Evolutionary conservation across 2,329 filamentous ascomycete species (phyloP), one percentile per base, ranked within the genome.

Genomic region (Xylariaceae sp.): DNA sequence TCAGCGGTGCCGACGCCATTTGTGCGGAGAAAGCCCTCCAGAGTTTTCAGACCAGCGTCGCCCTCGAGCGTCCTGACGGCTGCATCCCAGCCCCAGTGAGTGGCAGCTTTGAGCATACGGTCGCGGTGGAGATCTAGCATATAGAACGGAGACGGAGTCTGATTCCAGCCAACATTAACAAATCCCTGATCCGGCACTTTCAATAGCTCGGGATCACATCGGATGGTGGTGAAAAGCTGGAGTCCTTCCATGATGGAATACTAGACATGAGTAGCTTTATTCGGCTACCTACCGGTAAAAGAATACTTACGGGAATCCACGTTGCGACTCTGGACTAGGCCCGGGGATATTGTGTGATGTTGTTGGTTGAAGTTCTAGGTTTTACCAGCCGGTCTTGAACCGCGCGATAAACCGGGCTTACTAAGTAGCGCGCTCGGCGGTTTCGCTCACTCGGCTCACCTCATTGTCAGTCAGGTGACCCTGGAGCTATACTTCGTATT

Each of bases 121-220:
- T 92, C 87, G 43, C 84, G 81, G 68, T 96, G 91, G 61, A 86
- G 85, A 54, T 84, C 77, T 15, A 94, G 79, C 78, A 95, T 89
- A 70, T 95, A 95, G 62, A 89, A 85, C 0, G 85, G 80, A 8
- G 83, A 88, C 6, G 73, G 65, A 22, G 74, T 59, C 61, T 73
- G 76, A 63, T 84, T 84, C 72, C 77, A 85, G 16, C 75, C 80
- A 39, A 74, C 69, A 56, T 76, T 65, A 30, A 63, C 55, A 30
- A 74, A 66, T 1, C 67, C 68, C 32, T 70, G 69, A 55, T 63
- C 54, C 9, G 74, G 70, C 34, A 76, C 70, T 7, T 70, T 59
- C 7, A 73, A 65, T 36, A 92, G 78, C 1, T 67, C 66, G 15
- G 80, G 77, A 61, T 92, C 88, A 67, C 86, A 89, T 50, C 88